These are phyloP conservation scores for Hymenoscyphus linearis DNA, from an alignment of 2,329 filamentous ascomycete genomes.

Conservation along the genomic window DNA sequence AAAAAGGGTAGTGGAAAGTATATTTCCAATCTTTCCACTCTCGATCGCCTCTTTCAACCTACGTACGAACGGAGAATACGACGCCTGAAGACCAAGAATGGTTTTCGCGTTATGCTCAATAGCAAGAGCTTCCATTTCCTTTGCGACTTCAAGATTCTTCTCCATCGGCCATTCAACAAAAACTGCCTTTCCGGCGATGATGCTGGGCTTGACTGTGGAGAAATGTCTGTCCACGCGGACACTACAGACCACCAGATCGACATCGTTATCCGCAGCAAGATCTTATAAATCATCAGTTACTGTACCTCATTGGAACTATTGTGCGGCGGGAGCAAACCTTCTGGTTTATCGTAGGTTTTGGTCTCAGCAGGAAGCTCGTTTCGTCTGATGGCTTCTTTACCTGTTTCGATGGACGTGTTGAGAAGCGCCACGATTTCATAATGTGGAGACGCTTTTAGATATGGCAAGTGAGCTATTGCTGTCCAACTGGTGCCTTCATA, in stretches of 20 bases:
- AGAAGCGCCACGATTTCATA: conserved; percentile 45
- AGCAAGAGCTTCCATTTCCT: conserved; percentile 37
- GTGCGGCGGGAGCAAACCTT: conserved; percentile 16
- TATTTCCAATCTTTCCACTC: conserved; percentile 43
- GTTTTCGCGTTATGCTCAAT: conserved; percentile 32
- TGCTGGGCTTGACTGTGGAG: conserved; percentile 43
- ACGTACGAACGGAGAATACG: conserved; percentile 38
- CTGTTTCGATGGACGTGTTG: conserved; percentile 41
- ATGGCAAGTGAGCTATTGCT: conserved; percentile 34
- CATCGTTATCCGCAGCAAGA: conserved; percentile 43
- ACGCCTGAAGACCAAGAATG: conserved; percentile 49
- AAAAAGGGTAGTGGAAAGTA: conserved; percentile 37
- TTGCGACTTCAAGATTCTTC: conserved; percentile 36
- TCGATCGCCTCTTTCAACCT: conserved; percentile 42
- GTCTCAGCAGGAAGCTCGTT: conserved; percentile 39
- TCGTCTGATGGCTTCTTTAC: conserved; percentile 37
- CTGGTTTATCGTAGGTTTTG: conserved; percentile 46
- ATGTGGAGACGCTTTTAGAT: conserved; percentile 20
- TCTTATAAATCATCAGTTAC: conserved; percentile 14
- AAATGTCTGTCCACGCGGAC: conserved; percentile 53
- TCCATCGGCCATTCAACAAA: conserved; percentile 57
- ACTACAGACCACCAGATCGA: conserved; percentile 51
- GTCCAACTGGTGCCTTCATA: conserved; percentile 30
- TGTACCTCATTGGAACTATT: neutral
- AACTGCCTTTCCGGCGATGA: conserved; percentile 47